These are phyloP conservation scores for Nothomitra cinnamomea DNA, from an alignment of 2,329 filamentous ascomycete species.

Conservation along the genomic window DNA sequence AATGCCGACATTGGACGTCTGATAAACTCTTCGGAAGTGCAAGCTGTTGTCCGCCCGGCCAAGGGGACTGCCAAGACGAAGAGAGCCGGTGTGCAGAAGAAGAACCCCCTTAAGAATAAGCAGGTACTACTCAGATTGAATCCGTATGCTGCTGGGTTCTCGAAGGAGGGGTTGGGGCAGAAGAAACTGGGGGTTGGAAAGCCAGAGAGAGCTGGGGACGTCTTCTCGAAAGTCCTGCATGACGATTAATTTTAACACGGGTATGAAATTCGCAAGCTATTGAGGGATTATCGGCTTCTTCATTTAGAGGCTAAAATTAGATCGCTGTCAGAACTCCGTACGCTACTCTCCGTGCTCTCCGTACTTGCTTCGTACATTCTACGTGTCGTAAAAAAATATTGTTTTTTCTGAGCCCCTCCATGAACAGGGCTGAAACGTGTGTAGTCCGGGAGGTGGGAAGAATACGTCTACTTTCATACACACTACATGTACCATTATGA, in stretches of 20 bases:
- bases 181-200: slow-evolving; percentile 42
- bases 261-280: not conserved
- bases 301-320: not conserved
- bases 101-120: slow-evolving; percentile 99
- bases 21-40: slow-evolving; percentile 98
- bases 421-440: not conserved
- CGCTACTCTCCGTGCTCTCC: too few species aligned
- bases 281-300: not conserved
- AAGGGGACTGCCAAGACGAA: slow-evolving; percentile 84
- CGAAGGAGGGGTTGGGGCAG: slow-evolving; percentile 69
- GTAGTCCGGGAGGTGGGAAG: too few species aligned
- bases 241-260: slow-evolving; percentile 25
- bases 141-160: slow-evolving; percentile 86
- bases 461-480: too few species aligned
- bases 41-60: slow-evolving; percentile 83
- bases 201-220: slow-evolving; percentile 35
- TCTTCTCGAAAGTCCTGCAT: slow-evolving; percentile 31
- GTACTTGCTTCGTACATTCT: too few species aligned
- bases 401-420: not conserved
- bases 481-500: too few species aligned
- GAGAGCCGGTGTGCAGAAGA: slow-evolving; percentile 89
- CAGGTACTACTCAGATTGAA: slow-evolving; percentile 97
- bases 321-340: too few species aligned
- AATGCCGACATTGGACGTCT: slow-evolving; percentile 93
- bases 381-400: not conserved